These are phyloP conservation scores for Eimeria falciformis DNA, from an alignment of 169 alveolate species.

Conservation along the genomic window DNA sequence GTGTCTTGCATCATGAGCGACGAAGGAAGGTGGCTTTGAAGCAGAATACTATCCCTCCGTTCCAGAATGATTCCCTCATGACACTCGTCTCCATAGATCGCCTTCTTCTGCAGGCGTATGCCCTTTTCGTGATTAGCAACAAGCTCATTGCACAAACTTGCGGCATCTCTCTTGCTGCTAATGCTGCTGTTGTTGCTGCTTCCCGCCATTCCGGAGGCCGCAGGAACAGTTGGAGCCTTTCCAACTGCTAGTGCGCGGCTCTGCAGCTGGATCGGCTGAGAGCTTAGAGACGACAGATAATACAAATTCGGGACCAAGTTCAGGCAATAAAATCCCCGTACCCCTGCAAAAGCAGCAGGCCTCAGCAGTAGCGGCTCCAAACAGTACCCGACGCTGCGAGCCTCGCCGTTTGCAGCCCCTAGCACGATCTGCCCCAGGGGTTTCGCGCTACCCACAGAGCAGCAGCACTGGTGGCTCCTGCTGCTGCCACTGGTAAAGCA, in stretches of 20 bases:
- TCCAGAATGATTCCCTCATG: slow-evolving; percentile 11
- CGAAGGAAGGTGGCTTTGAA: slow-evolving; percentile 25
- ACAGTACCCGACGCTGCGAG: neutral
- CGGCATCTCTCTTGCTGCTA: neutral
- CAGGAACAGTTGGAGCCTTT: neutral
- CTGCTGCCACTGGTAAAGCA: neutral
- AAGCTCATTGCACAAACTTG: neutral
- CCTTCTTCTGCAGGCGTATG: neutral
- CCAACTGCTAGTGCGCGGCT: neutral
- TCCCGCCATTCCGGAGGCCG: neutral
- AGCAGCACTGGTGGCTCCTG: neutral
- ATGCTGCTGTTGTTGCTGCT: neutral
- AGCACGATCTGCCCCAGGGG: slow-evolving; percentile 1
- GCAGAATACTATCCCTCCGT: neutral
- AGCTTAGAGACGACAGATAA: slow-evolving; percentile 14
- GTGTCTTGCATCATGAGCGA: neutral
- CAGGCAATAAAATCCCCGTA: slow-evolving; percentile 31
- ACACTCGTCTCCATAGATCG: slow-evolving; percentile 26
- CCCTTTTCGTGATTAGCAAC: neutral
- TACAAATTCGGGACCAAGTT: neutral
- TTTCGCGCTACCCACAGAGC: neutral
- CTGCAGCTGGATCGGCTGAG: neutral
- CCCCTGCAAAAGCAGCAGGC: slow-evolving; percentile 29
- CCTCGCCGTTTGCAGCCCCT: slow-evolving; percentile 25
- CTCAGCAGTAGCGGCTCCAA: slow-evolving; percentile 12